Conservation (phyloP, 345 rosid species). For the Arabidopsis thaliana region TAIR10.1 NC_003070.9:2754501-2755000, state of each 20-base stretch:
- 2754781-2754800: neutral
- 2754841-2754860: neutral
- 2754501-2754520: neutral
- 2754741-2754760: neutral
- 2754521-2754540: constrained; percentile 5
- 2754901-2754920: constrained; percentile 37
- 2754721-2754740: neutral
- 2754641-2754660: constrained; percentile 15
- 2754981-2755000: constrained; percentile 13
- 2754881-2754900: constrained; percentile 28
- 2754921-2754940: neutral
- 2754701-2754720: neutral
- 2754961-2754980: too few relatives aligned
- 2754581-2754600: neutral
- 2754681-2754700: constrained; percentile 15
- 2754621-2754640: neutral
- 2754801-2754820: constrained; percentile 27
- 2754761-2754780: neutral
- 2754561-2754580: neutral
- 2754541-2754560: neutral
- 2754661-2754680: neutral
- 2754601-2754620: neutral
- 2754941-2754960: neutral
- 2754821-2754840: neutral
- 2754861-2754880: neutral